phyloP scores from a whole-genome alignment of 2,329 filamentous ascomycete genomes.

The Exophiala lecanii-corni region DNA sequence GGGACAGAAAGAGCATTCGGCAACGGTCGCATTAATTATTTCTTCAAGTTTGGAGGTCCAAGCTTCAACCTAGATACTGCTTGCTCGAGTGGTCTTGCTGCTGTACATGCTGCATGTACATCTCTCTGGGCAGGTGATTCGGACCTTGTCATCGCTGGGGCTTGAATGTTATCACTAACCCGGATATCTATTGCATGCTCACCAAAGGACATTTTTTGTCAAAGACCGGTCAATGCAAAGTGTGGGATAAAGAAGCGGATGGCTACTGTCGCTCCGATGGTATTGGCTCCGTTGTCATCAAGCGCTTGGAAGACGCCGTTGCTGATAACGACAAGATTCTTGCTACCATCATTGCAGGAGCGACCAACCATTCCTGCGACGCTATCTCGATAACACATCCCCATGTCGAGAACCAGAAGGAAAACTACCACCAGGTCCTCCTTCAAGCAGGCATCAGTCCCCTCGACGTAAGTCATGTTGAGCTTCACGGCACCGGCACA shows the following conservation, averaged over 20 bases:
- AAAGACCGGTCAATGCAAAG: constrained; percentile 44
- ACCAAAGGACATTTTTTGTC: constrained; percentile 37
- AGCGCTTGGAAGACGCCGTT: constrained; percentile 47
- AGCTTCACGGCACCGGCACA: constrained; percentile 87
- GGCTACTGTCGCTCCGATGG: constrained; percentile 54
- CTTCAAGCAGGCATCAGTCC: constrained; percentile 52
- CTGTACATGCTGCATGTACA: constrained; percentile 61
- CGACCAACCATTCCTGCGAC: constrained; percentile 43
- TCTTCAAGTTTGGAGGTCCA: constrained; percentile 64
- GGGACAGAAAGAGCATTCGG: constrained; percentile 27
- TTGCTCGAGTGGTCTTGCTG: constrained; percentile 62
- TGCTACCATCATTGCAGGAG: constrained; percentile 41
- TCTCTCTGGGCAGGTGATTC: constrained; percentile 64
- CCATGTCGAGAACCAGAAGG: constrained; percentile 29
- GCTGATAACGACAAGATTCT: constrained; percentile 47
- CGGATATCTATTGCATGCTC: constrained; percentile 32
- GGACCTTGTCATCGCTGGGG: constrained; percentile 71
- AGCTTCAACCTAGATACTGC: constrained; percentile 65
- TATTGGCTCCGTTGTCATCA: constrained; percentile 47
- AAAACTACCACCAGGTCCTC: constrained; percentile 37
- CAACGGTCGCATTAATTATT: constrained; percentile 49
- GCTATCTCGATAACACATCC: constrained; percentile 38
- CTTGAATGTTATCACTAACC: constrained; percentile 62
- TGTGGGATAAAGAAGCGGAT: constrained; percentile 46
- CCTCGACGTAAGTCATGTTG: constrained; percentile 73